Conservation (phyloP, 192 early-diverging fungal genomes). For the Backusella tarrabulga region DNA sequence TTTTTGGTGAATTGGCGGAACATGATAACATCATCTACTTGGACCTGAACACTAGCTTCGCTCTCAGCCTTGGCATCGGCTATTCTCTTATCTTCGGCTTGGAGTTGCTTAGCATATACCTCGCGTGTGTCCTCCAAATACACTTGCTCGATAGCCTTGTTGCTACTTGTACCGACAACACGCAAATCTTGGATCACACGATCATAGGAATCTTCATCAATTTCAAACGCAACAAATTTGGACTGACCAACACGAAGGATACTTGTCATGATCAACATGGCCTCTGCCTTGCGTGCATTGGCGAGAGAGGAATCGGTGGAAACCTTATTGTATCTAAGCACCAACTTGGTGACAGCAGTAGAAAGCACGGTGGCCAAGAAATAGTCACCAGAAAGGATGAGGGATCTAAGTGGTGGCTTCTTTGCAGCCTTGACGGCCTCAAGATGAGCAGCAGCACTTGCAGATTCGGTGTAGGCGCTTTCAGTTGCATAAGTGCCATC, state of each 20-base stretch:
- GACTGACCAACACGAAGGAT: constrained; percentile 93
- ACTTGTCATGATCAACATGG: constrained; percentile 97
- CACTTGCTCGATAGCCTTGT: constrained; percentile 54
- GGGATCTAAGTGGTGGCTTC: constrained; percentile 74
- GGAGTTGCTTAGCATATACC: constrained; percentile 63
- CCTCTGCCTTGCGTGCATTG: constrained; percentile 91
- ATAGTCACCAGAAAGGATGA: constrained; percentile 92
- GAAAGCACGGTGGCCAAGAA: constrained; percentile 90
- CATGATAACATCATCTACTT: constrained; percentile 86
- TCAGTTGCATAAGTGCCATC: constrained; percentile 99
- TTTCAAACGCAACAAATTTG: constrained; percentile 76
- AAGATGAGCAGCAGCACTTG: constrained; percentile 39
- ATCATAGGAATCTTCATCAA: constrained; percentile 97
- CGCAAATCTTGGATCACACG: constrained; percentile 88
- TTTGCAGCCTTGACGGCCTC: constrained; percentile 54
- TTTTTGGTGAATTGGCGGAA: constrained; percentile 88
- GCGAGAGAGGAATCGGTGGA: constrained; percentile 47
- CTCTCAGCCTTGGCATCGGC: constrained; percentile 66
- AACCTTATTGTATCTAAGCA: constrained; percentile 69
- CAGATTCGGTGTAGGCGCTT: constrained; percentile 73
- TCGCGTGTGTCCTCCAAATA: constrained; percentile 59
- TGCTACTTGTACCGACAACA: constrained; percentile 62
- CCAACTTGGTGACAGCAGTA: constrained; percentile 87
- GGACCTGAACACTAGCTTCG: constrained; percentile 62
- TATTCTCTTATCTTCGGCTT: constrained; percentile 62